Evolutionary conservation across 129 eudicot species (phyloP).

Genomic region (Flaveria sonorensis): DNA sequence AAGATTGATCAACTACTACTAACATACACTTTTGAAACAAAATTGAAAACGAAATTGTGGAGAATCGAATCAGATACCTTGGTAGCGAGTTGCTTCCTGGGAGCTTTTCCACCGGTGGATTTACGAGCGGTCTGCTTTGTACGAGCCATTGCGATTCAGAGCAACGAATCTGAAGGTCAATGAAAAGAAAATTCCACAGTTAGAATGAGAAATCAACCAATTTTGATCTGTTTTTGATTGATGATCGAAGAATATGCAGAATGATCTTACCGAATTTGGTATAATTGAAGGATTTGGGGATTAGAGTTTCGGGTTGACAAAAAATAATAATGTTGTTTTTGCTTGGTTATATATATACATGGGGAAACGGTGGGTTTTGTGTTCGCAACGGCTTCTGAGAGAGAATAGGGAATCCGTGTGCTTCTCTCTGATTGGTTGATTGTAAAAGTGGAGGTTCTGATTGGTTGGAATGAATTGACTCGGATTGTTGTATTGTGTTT

Average conservation of each 20-base stretch:
- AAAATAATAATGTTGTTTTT: not conserved
- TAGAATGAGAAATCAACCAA: not conserved
- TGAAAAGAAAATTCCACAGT: not conserved
- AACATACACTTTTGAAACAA: not conserved
- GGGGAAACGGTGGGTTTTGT: conserved; percentile 17
- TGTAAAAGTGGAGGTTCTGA: not conserved
- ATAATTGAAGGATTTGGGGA: not conserved
- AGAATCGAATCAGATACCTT: conserved; percentile 37
- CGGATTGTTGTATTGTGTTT: conserved; percentile 57
- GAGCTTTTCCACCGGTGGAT: conserved; percentile 90
- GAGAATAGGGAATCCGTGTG: conserved; percentile 30
- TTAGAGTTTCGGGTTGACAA: conserved; percentile 28
- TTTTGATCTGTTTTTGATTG: not conserved
- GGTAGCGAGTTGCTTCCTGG: conserved; percentile 88
- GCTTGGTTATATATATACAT: conserved; percentile 28
- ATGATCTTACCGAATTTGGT: not conserved
- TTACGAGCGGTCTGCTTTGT: conserved; percentile 92
- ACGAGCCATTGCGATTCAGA: conserved; percentile 65
- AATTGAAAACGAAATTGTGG: not conserved
- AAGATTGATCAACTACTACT: not conserved
- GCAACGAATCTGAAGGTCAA: not conserved
- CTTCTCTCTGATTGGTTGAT: conserved; percentile 31
- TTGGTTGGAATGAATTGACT: conserved; percentile 36
- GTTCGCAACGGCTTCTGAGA: conserved; percentile 4
- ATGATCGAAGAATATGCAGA: not conserved